phyloP scores from a whole-genome alignment of 805 yeast genomes.

The Dipodascopsis uninucleata region DNA sequence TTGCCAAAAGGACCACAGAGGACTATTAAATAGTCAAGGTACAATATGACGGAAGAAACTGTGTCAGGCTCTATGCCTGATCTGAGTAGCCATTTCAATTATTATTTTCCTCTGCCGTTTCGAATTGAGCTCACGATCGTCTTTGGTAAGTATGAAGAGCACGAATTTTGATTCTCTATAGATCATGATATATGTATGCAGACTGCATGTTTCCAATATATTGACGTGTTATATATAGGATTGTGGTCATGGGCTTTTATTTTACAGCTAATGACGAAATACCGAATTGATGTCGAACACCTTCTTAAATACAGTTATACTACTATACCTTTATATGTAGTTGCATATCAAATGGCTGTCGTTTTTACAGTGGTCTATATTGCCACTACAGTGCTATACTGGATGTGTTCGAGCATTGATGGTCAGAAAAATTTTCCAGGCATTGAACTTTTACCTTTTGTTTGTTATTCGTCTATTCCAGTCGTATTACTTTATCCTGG shows the following conservation, averaged over 20 bases:
- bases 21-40: no score
- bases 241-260: constrained; percentile 38
- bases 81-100: constrained; percentile 34
- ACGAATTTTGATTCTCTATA: background rate
- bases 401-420: constrained; percentile 32
- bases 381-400: constrained; percentile 33
- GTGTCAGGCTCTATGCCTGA: no score
- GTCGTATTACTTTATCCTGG: constrained; percentile 39
- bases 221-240: constrained; percentile 24
- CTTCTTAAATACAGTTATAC: constrained; percentile 25
- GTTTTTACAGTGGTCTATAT: constrained; percentile 32
- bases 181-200: background rate
- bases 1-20: no score
- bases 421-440: no score
- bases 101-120: constrained; percentile 48
- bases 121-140: constrained; percentile 32
- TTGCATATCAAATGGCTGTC: constrained; percentile 39
- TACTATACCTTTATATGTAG: constrained; percentile 33
- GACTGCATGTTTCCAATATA: background rate
- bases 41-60: no score
- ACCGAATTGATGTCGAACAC: constrained; percentile 31
- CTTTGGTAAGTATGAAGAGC: constrained; percentile 15
- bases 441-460: constrained; percentile 40
- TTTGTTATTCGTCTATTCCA: constrained; percentile 39
- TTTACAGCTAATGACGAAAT: constrained; percentile 29